Conservation (phyloP, 208 protist species). For the Trypanosoma mega region DNA sequence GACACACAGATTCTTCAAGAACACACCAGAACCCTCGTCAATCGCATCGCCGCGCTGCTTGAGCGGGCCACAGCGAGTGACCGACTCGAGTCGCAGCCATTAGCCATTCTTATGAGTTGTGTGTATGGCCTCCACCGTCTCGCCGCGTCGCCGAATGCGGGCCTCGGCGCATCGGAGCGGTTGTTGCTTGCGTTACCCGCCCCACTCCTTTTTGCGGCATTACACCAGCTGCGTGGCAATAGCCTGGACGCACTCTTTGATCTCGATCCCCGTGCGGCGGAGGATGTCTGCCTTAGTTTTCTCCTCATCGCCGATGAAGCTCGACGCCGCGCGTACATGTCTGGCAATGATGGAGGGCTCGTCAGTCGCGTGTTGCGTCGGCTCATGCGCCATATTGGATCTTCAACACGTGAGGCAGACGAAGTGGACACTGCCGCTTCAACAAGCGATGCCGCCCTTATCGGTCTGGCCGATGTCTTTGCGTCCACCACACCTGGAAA, state of each 20-base stretch:
- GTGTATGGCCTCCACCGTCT: conserved; percentile 58
- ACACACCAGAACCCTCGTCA: conserved; percentile 7
- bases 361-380: conserved; percentile 25
- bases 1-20: not conserved
- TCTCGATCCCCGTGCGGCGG: conserved; percentile 18
- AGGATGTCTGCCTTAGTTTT: conserved; percentile 41
- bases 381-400: conserved; percentile 12
- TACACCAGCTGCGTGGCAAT: conserved; percentile 42
- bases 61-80: conserved; percentile 36
- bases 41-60: conserved; percentile 20
- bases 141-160: conserved; percentile 8
- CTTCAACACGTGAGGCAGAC: conserved; percentile 1
- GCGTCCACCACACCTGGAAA: no score
- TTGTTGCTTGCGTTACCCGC: conserved; percentile 30
- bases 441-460: not conserved
- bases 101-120: conserved; percentile 55
- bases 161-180: conserved; percentile 17
- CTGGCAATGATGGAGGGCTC: conserved; percentile 25
- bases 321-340: conserved; percentile 24
- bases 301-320: conserved; percentile 33
- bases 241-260: conserved; percentile 27
- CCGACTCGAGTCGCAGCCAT: conserved; percentile 64
- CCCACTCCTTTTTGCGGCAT: conserved; percentile 51
- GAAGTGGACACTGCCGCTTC: no score
- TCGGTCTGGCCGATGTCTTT: not conserved